Evolutionary conservation across 2,329 filamentous ascomycete species (phyloP).

Genomic region (Fusarium subglutinans): DNA sequence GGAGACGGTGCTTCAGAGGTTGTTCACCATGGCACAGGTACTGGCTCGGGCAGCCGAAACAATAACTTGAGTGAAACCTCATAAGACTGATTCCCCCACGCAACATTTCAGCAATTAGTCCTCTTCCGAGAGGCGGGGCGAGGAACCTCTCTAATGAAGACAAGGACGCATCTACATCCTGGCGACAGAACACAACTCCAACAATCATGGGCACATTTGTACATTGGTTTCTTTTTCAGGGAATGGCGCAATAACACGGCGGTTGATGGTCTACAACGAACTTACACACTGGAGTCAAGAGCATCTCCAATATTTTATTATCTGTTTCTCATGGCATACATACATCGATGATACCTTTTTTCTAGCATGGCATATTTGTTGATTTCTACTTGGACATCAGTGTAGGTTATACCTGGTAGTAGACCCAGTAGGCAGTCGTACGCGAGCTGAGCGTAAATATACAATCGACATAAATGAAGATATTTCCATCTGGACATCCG

Average conservation of each 20-base stretch:
- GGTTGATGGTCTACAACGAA: conserved; percentile 32
- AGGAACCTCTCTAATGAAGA: conserved; percentile 38
- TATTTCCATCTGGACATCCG: not conserved
- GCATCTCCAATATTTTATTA: conserved; percentile 29
- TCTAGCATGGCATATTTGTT: conserved; percentile 25
- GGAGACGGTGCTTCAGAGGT: conserved; percentile 42
- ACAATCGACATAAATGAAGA: conserved; percentile 19
- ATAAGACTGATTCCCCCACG: conserved; percentile 26
- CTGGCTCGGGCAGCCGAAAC: conserved; percentile 42
- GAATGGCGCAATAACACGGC: conserved; percentile 38
- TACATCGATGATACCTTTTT: conserved; percentile 41
- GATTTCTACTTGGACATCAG: conserved; percentile 1
- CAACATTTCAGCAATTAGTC: conserved; percentile 1
- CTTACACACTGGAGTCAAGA: conserved; percentile 36
- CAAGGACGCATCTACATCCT: conserved; percentile 27
- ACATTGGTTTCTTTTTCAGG: conserved; percentile 21
- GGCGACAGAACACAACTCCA: conserved; percentile 27
- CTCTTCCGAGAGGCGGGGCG: conserved; percentile 3
- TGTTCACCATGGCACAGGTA: conserved; percentile 42
- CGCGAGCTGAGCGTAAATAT: conserved; percentile 9
- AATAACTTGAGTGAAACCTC: conserved; percentile 41
- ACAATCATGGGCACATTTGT: conserved; percentile 28
- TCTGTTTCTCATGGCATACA: conserved; percentile 33
- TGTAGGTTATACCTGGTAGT: conserved; percentile 9
- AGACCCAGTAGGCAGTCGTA: not conserved